These are phyloP conservation scores for Mortierella alpina DNA, from an alignment of 192 early-diverging fungal species.

Conservation along the genomic window DNA sequence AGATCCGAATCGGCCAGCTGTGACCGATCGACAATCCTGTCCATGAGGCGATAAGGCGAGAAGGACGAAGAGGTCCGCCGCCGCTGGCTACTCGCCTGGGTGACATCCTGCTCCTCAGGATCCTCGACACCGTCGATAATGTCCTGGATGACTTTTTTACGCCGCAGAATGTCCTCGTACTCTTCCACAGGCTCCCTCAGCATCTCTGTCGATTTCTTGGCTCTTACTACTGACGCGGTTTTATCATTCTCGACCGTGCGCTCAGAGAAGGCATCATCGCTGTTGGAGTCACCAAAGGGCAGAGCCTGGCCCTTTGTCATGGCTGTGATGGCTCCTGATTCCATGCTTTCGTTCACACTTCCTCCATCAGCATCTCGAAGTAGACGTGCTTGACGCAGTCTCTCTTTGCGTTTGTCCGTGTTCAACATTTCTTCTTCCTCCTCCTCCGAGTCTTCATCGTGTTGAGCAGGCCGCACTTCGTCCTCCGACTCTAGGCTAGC, in stretches of 20 bases:
- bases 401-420: slow-evolving; percentile 29
- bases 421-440: slow-evolving; percentile 30
- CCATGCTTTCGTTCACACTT: background rate
- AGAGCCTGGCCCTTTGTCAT: slow-evolving; percentile 16
- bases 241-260: background rate
- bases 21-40: slow-evolving; percentile 10
- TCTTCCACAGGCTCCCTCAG: slow-evolving; percentile 14
- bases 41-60: background rate
- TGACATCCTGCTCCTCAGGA: background rate
- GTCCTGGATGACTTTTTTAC: slow-evolving; percentile 30
- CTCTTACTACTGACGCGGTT: background rate
- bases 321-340: background rate
- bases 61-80: background rate
- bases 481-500: background rate
- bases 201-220: background rate
- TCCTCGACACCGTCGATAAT: slow-evolving; percentile 40
- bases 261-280: background rate
- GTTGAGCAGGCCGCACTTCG: background rate
- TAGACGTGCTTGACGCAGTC: slow-evolving; percentile 7
- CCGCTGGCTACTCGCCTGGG: background rate
- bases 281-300: slow-evolving; percentile 7
- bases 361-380: background rate
- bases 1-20: slow-evolving; percentile 1
- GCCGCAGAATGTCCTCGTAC: slow-evolving; percentile 24
- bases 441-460: slow-evolving; percentile 1